Evolutionary conservation across 2,329 filamentous ascomycete genomes (phyloP), one percentile per base, ranked within the genome.

Genomic region (Dactylellina parvicollis): DNA sequence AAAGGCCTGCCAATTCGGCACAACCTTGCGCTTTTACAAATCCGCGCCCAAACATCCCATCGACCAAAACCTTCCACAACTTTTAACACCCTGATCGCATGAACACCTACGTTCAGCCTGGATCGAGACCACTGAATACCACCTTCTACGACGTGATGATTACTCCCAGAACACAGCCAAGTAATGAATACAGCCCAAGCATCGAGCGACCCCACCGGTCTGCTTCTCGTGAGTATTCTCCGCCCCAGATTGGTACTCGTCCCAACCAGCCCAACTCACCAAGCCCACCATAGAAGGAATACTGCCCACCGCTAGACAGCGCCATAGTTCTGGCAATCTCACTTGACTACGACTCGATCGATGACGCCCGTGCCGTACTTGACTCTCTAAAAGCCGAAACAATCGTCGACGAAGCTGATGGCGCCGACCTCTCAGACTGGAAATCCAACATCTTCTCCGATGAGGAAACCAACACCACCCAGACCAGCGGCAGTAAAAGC

Each of bases 301-400:
- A 75, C 73, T 77, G 72, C 46, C 60, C 52, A 74, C 65, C 42
- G 55, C 60, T 78, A n/a, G 77, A 78, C 60, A 75, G 75, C 46
- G 59, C 77, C 16, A 69, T 77, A 56, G 75, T 78, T 28, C 72
- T 76, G 30, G 72, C 77, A 38, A 78, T 78, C 71, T 71, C 70
- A 75, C 76, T 64, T 67, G 77, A 78, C 60, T 77, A 73, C 12
- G 59, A 64, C 30, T 57, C 54, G 9, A 26, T 77, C 18, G 54
- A 74, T 4, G 36, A 42, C 22, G 75, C 74, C 12, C 74, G 72
- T n/a, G 46, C 62, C 32, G 69, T 75, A 4, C 65, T 77, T n/a
- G 52, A 70, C 20, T 59, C 71, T 18, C 65, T 77, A 3, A 57
- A 66, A 12, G 46, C 62, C 26, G 75, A 76, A 70, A 76, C 76